These are phyloP conservation scores for Colletotrichum zoysiae DNA, from an alignment of 2,329 filamentous ascomycete genomes.

Conservation along the genomic window DNA sequence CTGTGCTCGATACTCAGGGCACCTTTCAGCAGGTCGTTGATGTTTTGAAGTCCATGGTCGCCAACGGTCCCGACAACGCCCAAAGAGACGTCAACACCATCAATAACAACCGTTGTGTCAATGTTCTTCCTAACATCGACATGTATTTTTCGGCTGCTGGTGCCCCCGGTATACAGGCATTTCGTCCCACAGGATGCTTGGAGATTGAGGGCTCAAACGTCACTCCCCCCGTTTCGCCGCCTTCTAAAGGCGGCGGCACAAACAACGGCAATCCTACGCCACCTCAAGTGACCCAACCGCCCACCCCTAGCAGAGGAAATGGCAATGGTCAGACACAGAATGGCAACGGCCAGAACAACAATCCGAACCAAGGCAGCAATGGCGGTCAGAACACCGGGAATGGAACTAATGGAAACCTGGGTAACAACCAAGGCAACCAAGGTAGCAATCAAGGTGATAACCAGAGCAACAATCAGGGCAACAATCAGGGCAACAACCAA, in stretches of 20 bases:
- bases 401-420: too few relatives aligned
- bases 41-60: slow-evolving; percentile 43
- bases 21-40: slow-evolving; percentile 44
- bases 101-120: slow-evolving; percentile 45
- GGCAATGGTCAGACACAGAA: not conserved
- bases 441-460: too few relatives aligned
- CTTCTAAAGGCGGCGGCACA: slow-evolving; percentile 13
- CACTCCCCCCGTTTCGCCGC: too few relatives aligned
- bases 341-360: too few relatives aligned
- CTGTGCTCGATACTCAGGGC: slow-evolving; percentile 43
- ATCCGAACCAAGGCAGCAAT: too few relatives aligned
- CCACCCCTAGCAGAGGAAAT: not conserved
- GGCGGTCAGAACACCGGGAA: too few relatives aligned
- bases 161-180: slow-evolving; percentile 31
- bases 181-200: slow-evolving; percentile 43
- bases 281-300: too few relatives aligned
- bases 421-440: too few relatives aligned
- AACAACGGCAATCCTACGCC: not conserved
- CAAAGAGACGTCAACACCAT: slow-evolving; percentile 43
- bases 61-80: slow-evolving; percentile 43
- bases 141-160: slow-evolving; percentile 45
- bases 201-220: slow-evolving; percentile 24
- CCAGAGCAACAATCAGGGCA: too few relatives aligned
- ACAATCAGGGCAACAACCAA: too few relatives aligned
- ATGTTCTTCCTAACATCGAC: slow-evolving; percentile 45